Base-by-base conservation (phyloP, 176 grass and related monocot genomes). In the Microstegium vimineum region DNA sequence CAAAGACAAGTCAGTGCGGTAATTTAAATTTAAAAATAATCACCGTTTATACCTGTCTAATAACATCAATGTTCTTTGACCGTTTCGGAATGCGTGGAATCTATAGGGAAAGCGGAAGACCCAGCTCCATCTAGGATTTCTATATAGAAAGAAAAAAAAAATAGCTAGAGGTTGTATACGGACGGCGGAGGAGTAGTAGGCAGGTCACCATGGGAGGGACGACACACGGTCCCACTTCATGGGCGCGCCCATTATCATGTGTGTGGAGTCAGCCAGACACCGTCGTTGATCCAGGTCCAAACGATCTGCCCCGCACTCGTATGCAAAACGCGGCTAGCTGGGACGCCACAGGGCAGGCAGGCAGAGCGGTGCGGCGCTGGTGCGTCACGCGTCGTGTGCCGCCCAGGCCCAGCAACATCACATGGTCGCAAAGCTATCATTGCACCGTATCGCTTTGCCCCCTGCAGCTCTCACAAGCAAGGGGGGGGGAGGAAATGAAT, bases 321-420 rank as follows among this genome's bases (percentile, higher is more conserved):
- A 27, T 33, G 23, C 32, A 32, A 56, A 28, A 69, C 78, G 65
- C 78, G 65, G 64, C 65, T 26, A 18, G 26, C 46, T 26, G 33
- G 32, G 27, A 18, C 3, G 32, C 70, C 59, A 74, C 62, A 83
- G 9, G 37, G 23, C 8, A 56, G 8, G 22, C 5, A 3, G 20
- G 40, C 5, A 4, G 35, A 3, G 43, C 30, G 41, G 18, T 8
- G 49, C 31, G 31, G 56, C 10, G 27, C 10, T 25, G 57, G 41
- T 49, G 71, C 82, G 27, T 52, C n/a, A 69, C 13, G 46, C 78
- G 3, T 26, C 78, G 78, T 81, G 64, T 20, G 73, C 32, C 51
- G 73, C 51, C 22, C 51, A 40, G 14, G 17, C 17, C 71, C 82
- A 76, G 72, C 71, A 68, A 42, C 33, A 70, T 81, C 78, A 81